Percentiles rank a stretch among this genome's conserved stretches.
These are phyloP conservation scores for Alternaria novae-zelandiae DNA, from an alignment of 2,329 filamentous ascomycete species.

Conservation along the genomic window DNA sequence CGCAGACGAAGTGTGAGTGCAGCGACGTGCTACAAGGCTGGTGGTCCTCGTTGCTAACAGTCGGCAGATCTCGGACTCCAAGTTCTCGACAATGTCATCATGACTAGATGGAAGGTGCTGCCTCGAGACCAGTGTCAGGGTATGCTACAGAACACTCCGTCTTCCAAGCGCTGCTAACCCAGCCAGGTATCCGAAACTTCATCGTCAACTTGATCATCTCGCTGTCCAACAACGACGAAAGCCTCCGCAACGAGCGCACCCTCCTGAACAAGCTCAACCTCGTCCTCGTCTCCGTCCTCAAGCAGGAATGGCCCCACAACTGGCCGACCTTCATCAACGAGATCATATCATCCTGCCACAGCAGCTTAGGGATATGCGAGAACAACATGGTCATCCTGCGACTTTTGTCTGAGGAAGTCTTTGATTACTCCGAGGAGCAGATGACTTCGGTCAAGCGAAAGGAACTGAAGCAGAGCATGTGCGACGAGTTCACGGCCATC, in stretches of 20 bases:
- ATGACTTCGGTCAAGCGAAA: slow-evolving; percentile 99
- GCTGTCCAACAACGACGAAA: slow-evolving; percentile 87
- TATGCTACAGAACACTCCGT: slow-evolving; percentile 48
- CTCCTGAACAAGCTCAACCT: slow-evolving; percentile 98
- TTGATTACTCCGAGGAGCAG: slow-evolving; percentile 97
- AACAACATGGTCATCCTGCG: slow-evolving; percentile 99
- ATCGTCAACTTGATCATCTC: slow-evolving; percentile 98
- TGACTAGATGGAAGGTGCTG: slow-evolving; percentile 98
- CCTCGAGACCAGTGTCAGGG: slow-evolving; percentile 95
- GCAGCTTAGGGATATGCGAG: slow-evolving; percentile 95
- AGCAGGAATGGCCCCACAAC: slow-evolving; percentile 99
- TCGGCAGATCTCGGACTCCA: slow-evolving; percentile 84
- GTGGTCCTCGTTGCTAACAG: slow-evolving; percentile 40
- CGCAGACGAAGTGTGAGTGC: slow-evolving; percentile 89
- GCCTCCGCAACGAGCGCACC: slow-evolving; percentile 80
- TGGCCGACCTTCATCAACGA: slow-evolving; percentile 99
- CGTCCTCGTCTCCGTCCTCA: slow-evolving; percentile 94
- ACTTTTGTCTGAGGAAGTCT: slow-evolving; percentile 95
- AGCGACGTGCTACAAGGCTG: slow-evolving; percentile 18
- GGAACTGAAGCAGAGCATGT: slow-evolving; percentile 98
- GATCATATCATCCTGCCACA: slow-evolving; percentile 95
- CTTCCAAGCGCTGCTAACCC: slow-evolving; percentile 10
- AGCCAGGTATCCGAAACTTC: slow-evolving; percentile 93
- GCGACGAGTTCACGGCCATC: slow-evolving; percentile 96
- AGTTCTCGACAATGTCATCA: slow-evolving; percentile 96